A percentile compares a stretch with the other conserved stretches of the same genome.
Evolutionary conservation across 352 stramenopile species (phyloP).

Genomic region (Phytophthora sansomeana): DNA sequence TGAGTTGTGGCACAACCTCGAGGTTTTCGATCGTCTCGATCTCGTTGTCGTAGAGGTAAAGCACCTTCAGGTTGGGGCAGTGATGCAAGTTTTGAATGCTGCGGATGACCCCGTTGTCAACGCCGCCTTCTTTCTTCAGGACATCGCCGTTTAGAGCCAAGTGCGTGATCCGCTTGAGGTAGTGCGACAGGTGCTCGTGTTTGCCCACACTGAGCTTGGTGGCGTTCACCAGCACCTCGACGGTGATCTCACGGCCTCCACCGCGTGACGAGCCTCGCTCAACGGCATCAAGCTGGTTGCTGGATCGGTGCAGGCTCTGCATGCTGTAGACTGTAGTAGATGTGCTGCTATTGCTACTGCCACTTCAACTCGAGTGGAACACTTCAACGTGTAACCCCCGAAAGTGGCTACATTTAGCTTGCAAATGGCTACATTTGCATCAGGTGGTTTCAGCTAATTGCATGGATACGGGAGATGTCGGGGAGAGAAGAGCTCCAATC

Average conservation of each 20-base stretch:
- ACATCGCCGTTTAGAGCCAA: conserved; percentile 64
- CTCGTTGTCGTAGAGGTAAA: conserved; percentile 86
- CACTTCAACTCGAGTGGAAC: conserved; percentile 28
- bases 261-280: conserved; percentile 1
- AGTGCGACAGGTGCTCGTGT: conserved; percentile 65
- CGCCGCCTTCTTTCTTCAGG: conserved; percentile 10
- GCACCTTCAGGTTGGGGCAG: conserved; percentile 72
- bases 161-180: conserved; percentile 79
- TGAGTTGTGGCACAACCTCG: conserved; percentile 56
- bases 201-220: conserved; percentile 79
- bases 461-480: neutral
- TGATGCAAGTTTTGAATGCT: conserved; percentile 69
- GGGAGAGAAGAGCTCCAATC: conserved; percentile 7
- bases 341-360: neutral
- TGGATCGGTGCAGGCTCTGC: conserved; percentile 12
- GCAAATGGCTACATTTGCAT: neutral
- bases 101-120: conserved; percentile 27
- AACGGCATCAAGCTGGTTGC: conserved; percentile 24
- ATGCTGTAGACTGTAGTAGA: neutral
- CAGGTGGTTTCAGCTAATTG: conserved; percentile 4
- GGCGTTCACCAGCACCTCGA: conserved; percentile 64
- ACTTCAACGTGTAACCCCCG: conserved; percentile 22
- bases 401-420: conserved; percentile 14
- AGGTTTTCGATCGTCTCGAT: conserved; percentile 66
- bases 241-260: conserved; percentile 56